Evolutionary conservation across 1,284 basidiomycete species (phyloP).

Genomic region (Ceratobasidium sp.): DNA sequence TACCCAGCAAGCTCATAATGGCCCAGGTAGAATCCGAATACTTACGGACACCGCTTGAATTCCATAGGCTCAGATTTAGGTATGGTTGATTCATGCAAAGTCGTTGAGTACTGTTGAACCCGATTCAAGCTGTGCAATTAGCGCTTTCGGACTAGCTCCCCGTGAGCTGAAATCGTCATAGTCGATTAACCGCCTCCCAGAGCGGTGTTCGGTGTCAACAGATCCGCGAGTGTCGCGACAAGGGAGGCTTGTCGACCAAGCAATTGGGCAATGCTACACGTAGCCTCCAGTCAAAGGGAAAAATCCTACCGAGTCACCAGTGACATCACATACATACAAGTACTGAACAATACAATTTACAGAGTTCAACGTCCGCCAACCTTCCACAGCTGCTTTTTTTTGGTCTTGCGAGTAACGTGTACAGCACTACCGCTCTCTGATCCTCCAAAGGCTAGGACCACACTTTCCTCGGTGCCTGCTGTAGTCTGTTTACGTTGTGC

Average conservation of each 20-base stretch:
- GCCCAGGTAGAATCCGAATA: constrained; percentile 5
- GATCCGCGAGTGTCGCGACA: constrained; percentile 7
- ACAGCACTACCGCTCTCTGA: constrained; percentile 79
- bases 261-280: neutral
- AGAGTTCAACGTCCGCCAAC: constrained; percentile 66
- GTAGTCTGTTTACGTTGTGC: constrained; percentile 74
- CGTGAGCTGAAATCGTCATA: constrained; percentile 15
- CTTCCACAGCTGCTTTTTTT: constrained; percentile 87
- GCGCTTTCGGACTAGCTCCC: constrained; percentile 1
- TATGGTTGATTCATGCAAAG: constrained; percentile 15
- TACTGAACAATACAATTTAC: constrained; percentile 14
- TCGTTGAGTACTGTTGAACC: neutral
- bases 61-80: constrained; percentile 4
- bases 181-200: neutral
- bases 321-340: constrained; percentile 38
- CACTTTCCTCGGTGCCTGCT: constrained; percentile 68
- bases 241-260: neutral
- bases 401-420: constrained; percentile 87
- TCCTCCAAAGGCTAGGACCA: constrained; percentile 86
- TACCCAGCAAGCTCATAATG: neutral
- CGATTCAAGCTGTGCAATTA: neutral
- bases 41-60: constrained; percentile 23
- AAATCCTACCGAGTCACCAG: constrained; percentile 7
- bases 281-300: neutral
- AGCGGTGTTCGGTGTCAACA: neutral